Percentiles rank a stretch among this genome's conserved stretches.
phyloP scores from a whole-genome alignment of 2,329 filamentous ascomycete species.

The Orbilia javanica region DNA sequence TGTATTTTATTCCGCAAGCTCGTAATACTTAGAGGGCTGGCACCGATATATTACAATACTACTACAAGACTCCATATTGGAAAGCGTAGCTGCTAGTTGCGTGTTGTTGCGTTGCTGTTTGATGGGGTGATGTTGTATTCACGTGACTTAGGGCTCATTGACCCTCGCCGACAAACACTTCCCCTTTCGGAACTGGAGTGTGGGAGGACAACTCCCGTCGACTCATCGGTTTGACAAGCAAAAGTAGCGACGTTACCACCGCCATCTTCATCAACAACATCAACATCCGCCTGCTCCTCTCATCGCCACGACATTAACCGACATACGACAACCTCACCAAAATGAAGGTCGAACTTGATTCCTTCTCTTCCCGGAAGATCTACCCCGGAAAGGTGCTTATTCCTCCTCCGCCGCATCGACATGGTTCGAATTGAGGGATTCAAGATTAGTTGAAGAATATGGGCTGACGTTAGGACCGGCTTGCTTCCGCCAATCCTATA shows the following conservation, averaged over 20 bases:
- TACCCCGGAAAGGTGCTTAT: constrained; percentile 59
- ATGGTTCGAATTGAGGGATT: constrained; percentile 12
- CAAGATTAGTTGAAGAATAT: neutral
- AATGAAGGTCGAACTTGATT: constrained; percentile 62
- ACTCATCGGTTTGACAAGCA: constrained; percentile 26
- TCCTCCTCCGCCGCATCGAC: constrained; percentile 60
- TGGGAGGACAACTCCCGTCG: constrained; percentile 22
- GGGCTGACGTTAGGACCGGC: constrained; percentile 26
- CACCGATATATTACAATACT: too few species aligned
- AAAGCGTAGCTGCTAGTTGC: neutral
- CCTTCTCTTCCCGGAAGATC: constrained; percentile 60
- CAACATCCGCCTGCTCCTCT: constrained; percentile 15
- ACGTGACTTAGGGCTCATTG: constrained; percentile 55
- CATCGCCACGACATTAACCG: constrained; percentile 25
- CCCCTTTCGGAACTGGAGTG: constrained; percentile 19
- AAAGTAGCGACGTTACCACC: constrained; percentile 26
- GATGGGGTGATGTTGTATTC: constrained; percentile 2
- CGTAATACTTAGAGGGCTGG: too few species aligned
- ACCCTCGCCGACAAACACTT: constrained; percentile 51
- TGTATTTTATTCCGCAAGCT: too few species aligned
- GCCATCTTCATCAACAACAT: constrained; percentile 29
- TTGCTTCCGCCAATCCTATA: constrained; percentile 67
- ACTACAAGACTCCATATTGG: too few species aligned
- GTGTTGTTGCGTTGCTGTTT: constrained; percentile 41
- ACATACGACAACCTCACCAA: constrained; percentile 20